A percentile compares a stretch with the other conserved stretches of the same genome.
Conservation (phyloP, 345 rosid species). For the Salix dunnii region DNA sequence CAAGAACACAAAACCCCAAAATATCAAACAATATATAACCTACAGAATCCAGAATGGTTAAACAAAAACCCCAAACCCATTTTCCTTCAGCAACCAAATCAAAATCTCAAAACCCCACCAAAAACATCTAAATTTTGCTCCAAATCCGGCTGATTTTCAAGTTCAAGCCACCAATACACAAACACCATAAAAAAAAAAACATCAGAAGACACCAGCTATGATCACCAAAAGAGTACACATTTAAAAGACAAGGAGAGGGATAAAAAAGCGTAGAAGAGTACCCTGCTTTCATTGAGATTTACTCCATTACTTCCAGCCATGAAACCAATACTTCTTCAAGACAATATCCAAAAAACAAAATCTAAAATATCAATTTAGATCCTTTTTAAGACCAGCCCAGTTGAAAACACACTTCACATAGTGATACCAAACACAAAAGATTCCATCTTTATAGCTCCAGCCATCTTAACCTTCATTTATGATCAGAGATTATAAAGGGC, state of each 20-base stretch:
- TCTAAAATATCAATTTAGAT: slow-evolving; percentile 17
- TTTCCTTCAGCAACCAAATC: neutral
- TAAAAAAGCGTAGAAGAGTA: slow-evolving; percentile 16
- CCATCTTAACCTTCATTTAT: neutral
- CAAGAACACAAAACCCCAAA: neutral
- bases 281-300: slow-evolving; percentile 70
- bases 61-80: neutral
- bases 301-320: slow-evolving; percentile 77
- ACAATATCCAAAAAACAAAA: neutral
- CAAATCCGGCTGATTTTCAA: slow-evolving; percentile 15
- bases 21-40: slow-evolving; percentile 4
- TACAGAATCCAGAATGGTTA: neutral
- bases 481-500: neutral
- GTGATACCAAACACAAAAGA: neutral
- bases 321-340: neutral
- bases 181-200: slow-evolving; percentile 26
- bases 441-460: slow-evolving; percentile 6
- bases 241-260: neutral
- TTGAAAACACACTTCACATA: slow-evolving; percentile 11
- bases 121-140: neutral
- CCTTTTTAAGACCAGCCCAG: slow-evolving; percentile 21
- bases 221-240: neutral
- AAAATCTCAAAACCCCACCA: neutral
- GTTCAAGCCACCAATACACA: slow-evolving; percentile 11
- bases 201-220: slow-evolving; percentile 1